Base-by-base conservation (phyloP, 306 rosid species). In the Ceratonia siliqua region DNA sequence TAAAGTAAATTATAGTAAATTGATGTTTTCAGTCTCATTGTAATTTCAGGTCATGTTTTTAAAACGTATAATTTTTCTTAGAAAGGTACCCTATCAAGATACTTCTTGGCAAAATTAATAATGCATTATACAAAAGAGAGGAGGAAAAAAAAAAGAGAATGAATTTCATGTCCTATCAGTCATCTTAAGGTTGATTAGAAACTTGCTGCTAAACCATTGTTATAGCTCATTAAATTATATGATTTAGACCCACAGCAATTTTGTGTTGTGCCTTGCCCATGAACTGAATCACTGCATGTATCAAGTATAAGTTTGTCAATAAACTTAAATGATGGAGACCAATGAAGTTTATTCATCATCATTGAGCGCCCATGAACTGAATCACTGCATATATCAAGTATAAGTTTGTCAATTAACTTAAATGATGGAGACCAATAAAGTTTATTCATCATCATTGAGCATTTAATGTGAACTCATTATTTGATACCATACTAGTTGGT, bases 381-480 rank as follows among this genome's bases (percentile, higher is more conserved):
- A 77, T 43, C 61, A 43, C 52, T 22, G 18, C 38, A 41, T 41
- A 39, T 55, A 76, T 50, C 61, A 42, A 43, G 55, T 32, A 57
- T 57, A 24, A 33, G 39, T 64, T 54, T 64, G 30, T 50, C 24
- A 66, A 28, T 76, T 21, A 24, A 65, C 35, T 27, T 10, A 17
- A 48, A 30, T 54, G 49, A 32, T 66, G 18, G 49, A 42, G 45
- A 48, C 27, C 8, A 27, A 21, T 43, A 17, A 41, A 41, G 39
- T 76, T 65, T 61, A 18, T 24, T 66, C 33, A 43, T 58, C 62
- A 61, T 48, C 45, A 21, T 38, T 68, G 30, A 39, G 43, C 20
- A 22, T 54, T 54, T 30, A 12, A 21, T 76, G 27, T 55, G 11
- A 56, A 56, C 5, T 66, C 39, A 43, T 39, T 39, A 9, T n/a